Base-by-base conservation (phyloP, 306 rosid species). In the Ceratonia siliqua region DNA sequence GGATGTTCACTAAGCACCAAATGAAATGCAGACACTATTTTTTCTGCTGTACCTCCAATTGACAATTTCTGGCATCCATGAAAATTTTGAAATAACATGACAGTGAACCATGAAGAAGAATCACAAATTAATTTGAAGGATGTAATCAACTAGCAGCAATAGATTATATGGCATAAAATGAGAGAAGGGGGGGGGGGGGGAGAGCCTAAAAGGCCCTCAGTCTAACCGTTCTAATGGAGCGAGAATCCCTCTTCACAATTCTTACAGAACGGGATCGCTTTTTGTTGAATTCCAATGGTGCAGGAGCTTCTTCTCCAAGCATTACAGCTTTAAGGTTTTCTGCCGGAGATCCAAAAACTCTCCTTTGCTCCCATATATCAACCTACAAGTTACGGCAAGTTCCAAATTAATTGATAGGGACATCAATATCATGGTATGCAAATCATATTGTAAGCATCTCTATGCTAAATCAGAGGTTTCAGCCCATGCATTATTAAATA, bases 1-100 rank as follows among this genome's bases (percentile, higher is more conserved):
- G 90, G 56, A 52, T 84, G 86, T 80, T 94, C 98, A 67, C 91
- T 83, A 62, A 89, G 84, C 76, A 94, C 91, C 82, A 78, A 56
- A 82, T 94, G 89, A 76, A 89, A 91, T 68, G 97, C 97, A 2
- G 98, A 94, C 38, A 91, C 94, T 70, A 91, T 94, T 82, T 87
- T 91, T 77, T 94, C 97, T 39, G 96, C 89, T 17, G 85, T 54
- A 85, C 96, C 92, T 76, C 98, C 98, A 69, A 89, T 63, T 73
- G 96, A 81, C 74, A 91, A 83, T 91, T 86, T 89, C 97, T 94
- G 94, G 56, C 68, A 59, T 69, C 78, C 85, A n/a, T n/a, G n/a
- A 82, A 56, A 79, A 52, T 53, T n/a, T n/a, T n/a, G n/a, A n/a
- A n/a, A 58, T 48, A 57, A 12, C 59, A 54, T 35, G 32, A 11